Evolutionary conservation across 2,329 filamentous ascomycete genomes (phyloP), one percentile per base, ranked within the genome.

Genomic region (Talaromyces sp.): DNA sequence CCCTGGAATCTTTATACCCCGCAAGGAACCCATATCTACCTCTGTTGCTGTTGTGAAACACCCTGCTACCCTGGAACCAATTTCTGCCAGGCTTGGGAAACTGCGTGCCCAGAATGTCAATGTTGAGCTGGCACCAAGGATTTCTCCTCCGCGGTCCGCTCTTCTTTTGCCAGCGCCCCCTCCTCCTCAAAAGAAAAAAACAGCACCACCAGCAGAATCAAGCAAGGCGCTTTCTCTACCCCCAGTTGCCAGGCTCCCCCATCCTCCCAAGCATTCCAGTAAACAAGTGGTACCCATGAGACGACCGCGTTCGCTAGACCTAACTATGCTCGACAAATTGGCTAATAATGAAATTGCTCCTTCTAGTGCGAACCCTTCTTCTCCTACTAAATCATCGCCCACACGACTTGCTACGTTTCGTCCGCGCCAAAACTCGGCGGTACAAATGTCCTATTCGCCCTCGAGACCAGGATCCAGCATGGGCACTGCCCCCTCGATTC

Each of bases 381-480:
- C 64, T 30, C 61, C 58, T 31, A 63, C 60, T 33, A 62, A 55
- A 51, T 42, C 56, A 30, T 42, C 52, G 5, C 53, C 62, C 1
- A 64, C 57, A 4, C 36, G 70, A 60, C 73, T 72, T 59, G 69
- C 69, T 53, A 68, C 67, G 16, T 70, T 73, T 52, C 71, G 72
- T 56, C 68, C 70, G 23, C 70, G 70, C 36, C 68, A 69, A 52
- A 70, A 65, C 60, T 75, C 72, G 59, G 73, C 51, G 6, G 57
- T 60, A 65, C 44, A 58, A 40, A 71, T 65, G 50, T 70, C 59
- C 55, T 65, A 56, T 65, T 69, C 68, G 64, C 71, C 63, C 33
- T 75, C 78, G 4, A 74, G 77, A 58, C 76, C 78, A 2, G 65
- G 75, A 4, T 81, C 79, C 27, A 77, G 78, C 58, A 67, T 81